These are phyloP conservation scores for Coccinonectria pachysandricola DNA, from an alignment of 2,329 filamentous ascomycete genomes.

Conservation along the genomic window DNA sequence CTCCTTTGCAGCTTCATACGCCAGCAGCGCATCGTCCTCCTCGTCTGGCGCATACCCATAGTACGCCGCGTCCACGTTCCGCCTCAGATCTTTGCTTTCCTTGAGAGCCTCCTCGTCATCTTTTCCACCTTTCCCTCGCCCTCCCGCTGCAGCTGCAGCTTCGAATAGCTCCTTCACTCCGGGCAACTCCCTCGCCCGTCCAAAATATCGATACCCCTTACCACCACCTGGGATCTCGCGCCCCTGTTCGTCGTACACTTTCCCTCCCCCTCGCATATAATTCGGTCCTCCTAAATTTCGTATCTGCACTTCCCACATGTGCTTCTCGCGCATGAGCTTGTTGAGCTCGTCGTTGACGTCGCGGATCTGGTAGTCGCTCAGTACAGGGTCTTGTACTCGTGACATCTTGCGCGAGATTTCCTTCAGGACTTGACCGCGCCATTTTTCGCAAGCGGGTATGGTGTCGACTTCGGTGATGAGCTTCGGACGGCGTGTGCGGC, in stretches of 20 bases:
- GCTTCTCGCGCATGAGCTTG: conserved; percentile 96
- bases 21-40: conserved; percentile 71
- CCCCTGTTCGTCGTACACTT: conserved; percentile 64
- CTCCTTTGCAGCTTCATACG: conserved; percentile 77
- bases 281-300: conserved; percentile 92
- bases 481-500: conserved; percentile 81
- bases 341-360: conserved; percentile 99
- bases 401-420: conserved; percentile 96
- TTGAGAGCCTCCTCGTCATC: conserved; percentile 47
- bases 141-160: conserved; percentile 54
- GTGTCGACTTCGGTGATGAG: conserved; percentile 77
- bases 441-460: conserved; percentile 88
- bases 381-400: conserved; percentile 79
- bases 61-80: conserved; percentile 83
- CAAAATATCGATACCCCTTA: conserved; percentile 92
- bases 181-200: conserved; percentile 76
- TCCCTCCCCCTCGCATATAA: conserved; percentile 70
- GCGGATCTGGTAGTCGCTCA: conserved; percentile 95
- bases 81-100: conserved; percentile 57
- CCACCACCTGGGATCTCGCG: conserved; percentile 63
- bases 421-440: conserved; percentile 94
- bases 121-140: too few relatives aligned
- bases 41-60: conserved; percentile 92
- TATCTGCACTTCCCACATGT: conserved; percentile 98
- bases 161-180: conserved; percentile 97